Evolutionary conservation across 1,284 basidiomycete genomes (phyloP), one percentile per base, ranked within the genome.

Genomic region (Rhizoctonia solani): DNA sequence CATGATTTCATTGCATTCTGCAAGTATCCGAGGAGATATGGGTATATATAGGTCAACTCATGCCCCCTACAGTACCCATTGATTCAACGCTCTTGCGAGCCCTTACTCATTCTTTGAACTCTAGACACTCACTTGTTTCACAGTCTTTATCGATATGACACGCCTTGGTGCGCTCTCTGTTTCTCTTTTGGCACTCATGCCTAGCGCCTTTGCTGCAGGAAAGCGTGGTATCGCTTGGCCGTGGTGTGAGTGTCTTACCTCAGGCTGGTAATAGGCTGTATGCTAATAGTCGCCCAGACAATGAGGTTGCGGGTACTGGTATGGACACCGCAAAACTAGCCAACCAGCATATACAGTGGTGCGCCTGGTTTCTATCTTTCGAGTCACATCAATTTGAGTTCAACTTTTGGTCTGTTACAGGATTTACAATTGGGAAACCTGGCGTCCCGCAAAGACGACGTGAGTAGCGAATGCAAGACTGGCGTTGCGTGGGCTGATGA

Each of bases 391-490:
- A 32, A n/a, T 4, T 21, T 29, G 19, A 3, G 50, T 50, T 3
- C 30, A 37, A 21, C 19, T 14, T 6, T 19, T 42, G 39, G 29
- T 23, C 61, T 42, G 25, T 37, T 39, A 32, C 52, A 59, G 56
- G 66, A 68, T 63, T 29, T 68, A 68, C 37, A 63, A 63, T 47
- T 63, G 58, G 58, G 58, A 63, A n/a, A 63, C 58, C 29, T 63
- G 58, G 58, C 50, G 66, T n/a, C 54, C 66, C 46, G 25, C 55
- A 3, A 59, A 68, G 9, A 53, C 54, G 19, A 27, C 32, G 54
- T 50, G 44, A 49, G 66, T 34, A 30, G 37, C 30, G 39, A 29
- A 46, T n/a, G 34, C 30, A 41, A 39, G 16, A 49, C 39, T 34
- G 49, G 27, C 4, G 3, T 14, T 23, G 30, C 14, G 16, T 56